These are phyloP conservation scores for Quercus alba DNA, from an alignment of 306 rosid genomes.

Conservation along the genomic window DNA sequence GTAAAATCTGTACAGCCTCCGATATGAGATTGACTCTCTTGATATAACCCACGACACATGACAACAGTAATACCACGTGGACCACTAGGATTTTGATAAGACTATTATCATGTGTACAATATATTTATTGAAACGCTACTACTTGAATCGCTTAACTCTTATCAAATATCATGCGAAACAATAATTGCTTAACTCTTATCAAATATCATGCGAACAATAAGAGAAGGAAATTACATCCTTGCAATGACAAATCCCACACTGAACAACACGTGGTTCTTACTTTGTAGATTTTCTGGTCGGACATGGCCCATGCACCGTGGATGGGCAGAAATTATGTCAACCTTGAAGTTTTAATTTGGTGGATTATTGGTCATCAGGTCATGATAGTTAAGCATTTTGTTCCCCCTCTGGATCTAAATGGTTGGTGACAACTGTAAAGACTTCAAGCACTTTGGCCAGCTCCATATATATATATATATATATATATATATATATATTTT, in stretches of 20 bases:
- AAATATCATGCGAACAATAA: too few species aligned
- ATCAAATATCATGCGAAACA: too few species aligned
- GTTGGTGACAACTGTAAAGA: constrained; percentile 1
- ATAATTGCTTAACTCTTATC: too few species aligned
- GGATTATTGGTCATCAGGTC: neutral
- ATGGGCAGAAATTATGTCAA: neutral
- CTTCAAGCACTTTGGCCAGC: neutral
- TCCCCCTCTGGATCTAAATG: neutral
- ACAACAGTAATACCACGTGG: fast-evolving
- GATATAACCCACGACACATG: too few species aligned
- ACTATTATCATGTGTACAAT: too few species aligned
- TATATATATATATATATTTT: neutral
- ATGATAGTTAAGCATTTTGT: neutral
- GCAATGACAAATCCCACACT: too few species aligned
- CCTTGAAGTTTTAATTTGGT: neutral
- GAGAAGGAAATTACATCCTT: too few species aligned
- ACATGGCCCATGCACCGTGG: neutral
- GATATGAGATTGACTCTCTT: too few species aligned
- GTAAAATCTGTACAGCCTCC: fast-evolving
- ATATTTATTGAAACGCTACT: too few species aligned
- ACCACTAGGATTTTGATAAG: too few species aligned
- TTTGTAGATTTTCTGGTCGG: neutral
- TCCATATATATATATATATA: neutral
- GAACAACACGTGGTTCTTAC: neutral
- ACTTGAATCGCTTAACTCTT: too few species aligned